Evolutionary conservation across 148 eudicot species (phyloP).

Genomic region (Arbutus unedo): DNA sequence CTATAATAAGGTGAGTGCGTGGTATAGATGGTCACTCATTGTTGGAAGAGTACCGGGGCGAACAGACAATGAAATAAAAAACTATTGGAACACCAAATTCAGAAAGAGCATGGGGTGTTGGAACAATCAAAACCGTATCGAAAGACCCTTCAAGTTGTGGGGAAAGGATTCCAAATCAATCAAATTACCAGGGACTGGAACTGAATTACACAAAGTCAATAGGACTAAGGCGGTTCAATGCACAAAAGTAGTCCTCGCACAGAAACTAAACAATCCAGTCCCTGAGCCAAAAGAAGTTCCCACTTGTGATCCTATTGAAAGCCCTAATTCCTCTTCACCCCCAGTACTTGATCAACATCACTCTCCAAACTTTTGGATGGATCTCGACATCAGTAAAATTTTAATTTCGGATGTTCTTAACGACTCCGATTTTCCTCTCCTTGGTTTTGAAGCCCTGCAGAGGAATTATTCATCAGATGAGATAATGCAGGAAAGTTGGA

Average conservation of each 20-base stretch:
- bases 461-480: background rate
- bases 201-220: background rate
- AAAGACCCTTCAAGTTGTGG: background rate
- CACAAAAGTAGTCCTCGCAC: slow-evolving; percentile 6
- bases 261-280: background rate
- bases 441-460: background rate
- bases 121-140: background rate
- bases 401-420: background rate
- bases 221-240: slow-evolving; percentile 11
- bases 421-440: background rate
- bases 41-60: slow-evolving; percentile 33
- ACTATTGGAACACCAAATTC: slow-evolving; percentile 29
- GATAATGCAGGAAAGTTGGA: background rate
- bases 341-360: background rate
- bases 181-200: background rate
- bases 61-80: slow-evolving; percentile 36
- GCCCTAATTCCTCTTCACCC: background rate
- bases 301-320: background rate
- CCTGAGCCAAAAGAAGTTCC: background rate
- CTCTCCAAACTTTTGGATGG: background rate
- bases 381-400: background rate
- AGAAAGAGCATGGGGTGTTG: slow-evolving; percentile 11
- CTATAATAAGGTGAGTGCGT: background rate
- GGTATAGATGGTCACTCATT: slow-evolving; percentile 28
- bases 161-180: background rate